phyloP scores from a whole-genome alignment of 2,329 filamentous ascomycete genomes.

The Nothophaeocryptopus gaeumannii region DNA sequence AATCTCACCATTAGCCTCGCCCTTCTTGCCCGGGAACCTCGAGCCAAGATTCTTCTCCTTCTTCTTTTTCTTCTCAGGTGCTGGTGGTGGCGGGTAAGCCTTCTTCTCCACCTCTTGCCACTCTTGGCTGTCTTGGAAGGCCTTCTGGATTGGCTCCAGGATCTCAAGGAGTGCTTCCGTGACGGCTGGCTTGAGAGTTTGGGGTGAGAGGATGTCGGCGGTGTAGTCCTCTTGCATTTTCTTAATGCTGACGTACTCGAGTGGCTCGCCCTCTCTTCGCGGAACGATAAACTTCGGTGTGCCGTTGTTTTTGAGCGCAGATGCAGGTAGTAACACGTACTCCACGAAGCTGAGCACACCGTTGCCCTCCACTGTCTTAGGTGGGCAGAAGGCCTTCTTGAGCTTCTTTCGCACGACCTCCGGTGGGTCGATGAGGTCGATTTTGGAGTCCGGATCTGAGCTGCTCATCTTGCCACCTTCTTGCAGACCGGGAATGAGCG shows the following conservation, averaged over 20 bases:
- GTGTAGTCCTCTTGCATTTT: constrained; percentile 76
- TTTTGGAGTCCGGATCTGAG: constrained; percentile 74
- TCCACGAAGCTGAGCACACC: constrained; percentile 84
- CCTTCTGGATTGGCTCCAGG: constrained; percentile 72
- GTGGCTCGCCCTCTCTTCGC: constrained; percentile 64
- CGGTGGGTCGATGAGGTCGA: constrained; percentile 81
- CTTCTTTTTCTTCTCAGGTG: constrained; percentile 64
- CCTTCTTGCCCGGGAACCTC: constrained; percentile 54
- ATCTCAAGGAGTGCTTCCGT: constrained; percentile 69
- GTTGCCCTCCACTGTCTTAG: constrained; percentile 76
- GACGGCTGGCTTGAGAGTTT: constrained; percentile 82
- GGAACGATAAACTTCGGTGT: constrained; percentile 63
- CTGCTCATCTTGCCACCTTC: constrained; percentile 76
- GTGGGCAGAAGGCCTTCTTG: constrained; percentile 76
- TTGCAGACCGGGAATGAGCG: constrained; percentile 80
- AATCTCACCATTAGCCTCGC: constrained; percentile 30
- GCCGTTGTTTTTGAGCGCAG: constrained; percentile 56
- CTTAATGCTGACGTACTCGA: constrained; percentile 75
- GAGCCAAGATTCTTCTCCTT: constrained; percentile 72
- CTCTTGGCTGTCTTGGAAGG: constrained; percentile 67
- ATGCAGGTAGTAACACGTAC: constrained; percentile 77
- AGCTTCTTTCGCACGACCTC: constrained; percentile 78
- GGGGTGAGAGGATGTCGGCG: constrained; percentile 67
- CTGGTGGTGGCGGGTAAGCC: constrained; percentile 73
- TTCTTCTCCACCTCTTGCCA: constrained; percentile 76